These are phyloP conservation scores for Kockiozyma suomiensis DNA, from an alignment of 805 yeast species.

Conservation along the genomic window DNA sequence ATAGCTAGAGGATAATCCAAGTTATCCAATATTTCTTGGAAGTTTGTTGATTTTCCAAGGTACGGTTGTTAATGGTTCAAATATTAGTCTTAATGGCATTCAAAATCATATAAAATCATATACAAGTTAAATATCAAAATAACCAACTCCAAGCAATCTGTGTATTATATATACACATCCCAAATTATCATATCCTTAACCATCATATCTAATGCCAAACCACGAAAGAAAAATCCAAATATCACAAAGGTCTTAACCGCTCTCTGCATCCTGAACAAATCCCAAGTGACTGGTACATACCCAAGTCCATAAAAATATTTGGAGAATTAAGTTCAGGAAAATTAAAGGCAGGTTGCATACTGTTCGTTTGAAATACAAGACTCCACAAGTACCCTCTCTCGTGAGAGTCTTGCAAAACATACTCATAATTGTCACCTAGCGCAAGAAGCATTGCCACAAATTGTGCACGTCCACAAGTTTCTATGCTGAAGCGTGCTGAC, in stretches of 20 bases:
- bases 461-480: background rate
- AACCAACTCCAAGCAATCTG: too few relatives aligned
- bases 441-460: background rate
- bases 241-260: too few relatives aligned
- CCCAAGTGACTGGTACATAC: background rate
- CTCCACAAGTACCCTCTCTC: background rate
- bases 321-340: background rate
- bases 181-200: background rate
- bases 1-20: too few relatives aligned
- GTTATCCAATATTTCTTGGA: too few relatives aligned
- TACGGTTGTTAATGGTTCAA: too few relatives aligned
- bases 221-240: background rate
- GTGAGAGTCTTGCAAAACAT: background rate
- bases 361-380: background rate
- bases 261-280: background rate
- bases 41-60: too few relatives aligned
- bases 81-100: too few relatives aligned
- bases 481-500: background rate
- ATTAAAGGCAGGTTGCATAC: background rate
- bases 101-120: too few relatives aligned
- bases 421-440: background rate
- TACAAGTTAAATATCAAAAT: too few relatives aligned
- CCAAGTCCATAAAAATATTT: background rate
- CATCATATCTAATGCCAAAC: background rate
- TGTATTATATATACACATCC: too few relatives aligned